phyloP scores from a whole-genome alignment of 768 basidiomycete genomes.

The Asterophora parasitica region DNA sequence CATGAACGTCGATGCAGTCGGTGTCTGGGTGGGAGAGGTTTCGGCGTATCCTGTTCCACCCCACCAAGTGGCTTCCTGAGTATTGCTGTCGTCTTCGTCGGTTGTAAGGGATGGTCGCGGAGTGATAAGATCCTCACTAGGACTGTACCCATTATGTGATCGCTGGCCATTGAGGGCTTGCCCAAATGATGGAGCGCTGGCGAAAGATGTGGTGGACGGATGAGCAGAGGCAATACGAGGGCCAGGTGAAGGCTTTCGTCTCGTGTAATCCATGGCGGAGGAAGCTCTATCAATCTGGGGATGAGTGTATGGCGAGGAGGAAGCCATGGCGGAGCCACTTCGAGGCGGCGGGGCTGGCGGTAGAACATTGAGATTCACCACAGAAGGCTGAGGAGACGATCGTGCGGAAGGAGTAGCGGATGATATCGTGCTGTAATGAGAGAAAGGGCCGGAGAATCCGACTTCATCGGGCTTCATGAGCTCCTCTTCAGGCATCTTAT shows the following conservation, averaged over 20 bases:
- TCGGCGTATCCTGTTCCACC: conserved; percentile 37
- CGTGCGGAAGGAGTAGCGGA: conserved; percentile 70
- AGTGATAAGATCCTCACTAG: conserved; percentile 27
- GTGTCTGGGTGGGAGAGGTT: conserved; percentile 43
- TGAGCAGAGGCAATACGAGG: conserved; percentile 51
- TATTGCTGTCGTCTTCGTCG: conserved; percentile 30
- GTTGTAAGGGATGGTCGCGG: conserved; percentile 24
- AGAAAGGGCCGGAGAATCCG: conserved; percentile 73
- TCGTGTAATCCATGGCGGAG: conserved; percentile 72
- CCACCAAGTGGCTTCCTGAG: conserved; percentile 61
- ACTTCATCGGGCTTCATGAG: conserved; percentile 32
- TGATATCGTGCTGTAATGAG: conserved; percentile 90
- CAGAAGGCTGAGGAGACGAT: conserved; percentile 69
- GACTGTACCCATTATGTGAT: conserved; percentile 25
- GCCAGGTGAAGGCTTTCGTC: conserved; percentile 50
- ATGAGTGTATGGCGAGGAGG: conserved; percentile 41
- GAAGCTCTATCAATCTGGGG: conserved; percentile 64
- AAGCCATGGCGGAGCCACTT: conserved; percentile 68
- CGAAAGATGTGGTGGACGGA: conserved; percentile 48
- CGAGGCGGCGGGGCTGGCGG: conserved; percentile 39
- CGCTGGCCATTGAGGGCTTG: conserved; percentile 34
- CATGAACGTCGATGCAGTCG: conserved; percentile 66
- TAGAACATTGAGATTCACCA: conserved; percentile 33
- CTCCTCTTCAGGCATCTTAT: conserved; percentile 35
- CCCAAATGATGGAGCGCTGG: conserved; percentile 33